Conservation (phyloP, 2,329 filamentous ascomycete genomes). For the Fusarium poae region DNA sequence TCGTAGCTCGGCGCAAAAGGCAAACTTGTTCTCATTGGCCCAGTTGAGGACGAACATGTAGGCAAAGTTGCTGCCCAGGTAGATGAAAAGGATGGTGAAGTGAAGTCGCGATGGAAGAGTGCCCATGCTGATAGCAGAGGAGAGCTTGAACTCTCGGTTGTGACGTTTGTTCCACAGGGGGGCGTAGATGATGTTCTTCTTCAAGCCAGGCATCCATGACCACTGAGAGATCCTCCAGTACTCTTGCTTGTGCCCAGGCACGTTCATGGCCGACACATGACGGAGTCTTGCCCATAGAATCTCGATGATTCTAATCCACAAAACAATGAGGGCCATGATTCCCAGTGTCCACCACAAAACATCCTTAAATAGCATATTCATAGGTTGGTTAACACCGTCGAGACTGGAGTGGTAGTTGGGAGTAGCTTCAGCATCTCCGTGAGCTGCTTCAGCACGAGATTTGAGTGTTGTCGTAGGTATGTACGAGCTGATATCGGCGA, state of each 20-base stretch:
- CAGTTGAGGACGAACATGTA: conserved; percentile 75
- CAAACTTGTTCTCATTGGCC: conserved; percentile 67
- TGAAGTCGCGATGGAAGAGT: conserved; percentile 76
- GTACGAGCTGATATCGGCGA: conserved; percentile 51
- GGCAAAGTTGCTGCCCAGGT: conserved; percentile 70
- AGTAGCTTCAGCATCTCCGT: conserved; percentile 57
- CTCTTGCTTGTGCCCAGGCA: conserved; percentile 63
- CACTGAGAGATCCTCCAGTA: conserved; percentile 72
- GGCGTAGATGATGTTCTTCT: conserved; percentile 71
- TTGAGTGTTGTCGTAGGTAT: conserved; percentile 52
- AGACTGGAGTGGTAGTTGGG: conserved; percentile 68
- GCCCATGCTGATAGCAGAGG: conserved; percentile 69
- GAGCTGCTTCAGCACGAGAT: conserved; percentile 47
- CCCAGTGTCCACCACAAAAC: conserved; percentile 72
- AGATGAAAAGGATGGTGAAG: conserved; percentile 67
- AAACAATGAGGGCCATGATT: conserved; percentile 65
- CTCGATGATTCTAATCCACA: conserved; percentile 66
- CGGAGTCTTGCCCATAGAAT: conserved; percentile 69
- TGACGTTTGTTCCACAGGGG: conserved; percentile 75
- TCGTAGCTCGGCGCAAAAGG: conserved; percentile 83
- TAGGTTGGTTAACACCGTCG: conserved; percentile 70
- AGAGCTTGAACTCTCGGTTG: conserved; percentile 75
- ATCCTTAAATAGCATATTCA: conserved; percentile 70
- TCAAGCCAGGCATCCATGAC: conserved; percentile 71
- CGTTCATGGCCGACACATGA: conserved; percentile 70